Percentiles rank a stretch among this genome's conserved stretches.
Evolutionary conservation across 2,329 filamentous ascomycete genomes (phyloP).

Genomic region (Colletotrichum cereale): DNA sequence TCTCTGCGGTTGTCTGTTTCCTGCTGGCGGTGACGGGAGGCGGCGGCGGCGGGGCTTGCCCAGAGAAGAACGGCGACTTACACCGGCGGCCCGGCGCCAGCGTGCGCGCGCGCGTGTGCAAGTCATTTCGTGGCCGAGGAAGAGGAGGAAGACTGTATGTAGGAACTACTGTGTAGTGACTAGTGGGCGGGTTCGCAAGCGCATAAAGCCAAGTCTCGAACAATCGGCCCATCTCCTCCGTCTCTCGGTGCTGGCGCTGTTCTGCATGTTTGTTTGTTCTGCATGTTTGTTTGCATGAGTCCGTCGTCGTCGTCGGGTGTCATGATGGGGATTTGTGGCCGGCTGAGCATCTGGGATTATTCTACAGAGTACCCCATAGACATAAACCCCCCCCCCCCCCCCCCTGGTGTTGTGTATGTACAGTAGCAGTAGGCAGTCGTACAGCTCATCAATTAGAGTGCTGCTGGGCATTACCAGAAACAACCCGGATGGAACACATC

Average conservation of each 20-base stretch:
- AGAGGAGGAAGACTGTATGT: not conserved
- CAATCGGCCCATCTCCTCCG: not conserved
- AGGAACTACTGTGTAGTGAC: not conserved
- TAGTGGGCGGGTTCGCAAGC: not conserved
- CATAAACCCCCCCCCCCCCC: not conserved
- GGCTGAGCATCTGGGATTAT: slow-evolving; percentile 10
- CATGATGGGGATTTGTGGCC: slow-evolving; percentile 26
- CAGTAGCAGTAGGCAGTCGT: not conserved
- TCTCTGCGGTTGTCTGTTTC: not conserved
- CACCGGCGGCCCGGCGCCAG: not conserved
- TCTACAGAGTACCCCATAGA: too few relatives aligned
- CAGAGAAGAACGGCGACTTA: not conserved
- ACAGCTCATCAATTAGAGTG: not conserved
- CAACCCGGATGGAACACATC: not conserved
- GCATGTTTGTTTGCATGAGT: not conserved
- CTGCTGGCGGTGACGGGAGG: not conserved
- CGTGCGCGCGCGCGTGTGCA: not conserved
- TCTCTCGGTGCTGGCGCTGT: not conserved
- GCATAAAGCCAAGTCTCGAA: not conserved
- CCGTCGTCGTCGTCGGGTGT: not conserved
- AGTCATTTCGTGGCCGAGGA: not conserved
- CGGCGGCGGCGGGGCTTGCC: not conserved
- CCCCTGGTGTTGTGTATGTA: not conserved
- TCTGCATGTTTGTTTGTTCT: not conserved
- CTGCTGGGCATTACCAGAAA: not conserved